Percentiles rank a stretch among this genome's conserved stretches.
phyloP scores from a whole-genome alignment of 805 yeast genomes.

The Lipomyces starkeyi region DNA sequence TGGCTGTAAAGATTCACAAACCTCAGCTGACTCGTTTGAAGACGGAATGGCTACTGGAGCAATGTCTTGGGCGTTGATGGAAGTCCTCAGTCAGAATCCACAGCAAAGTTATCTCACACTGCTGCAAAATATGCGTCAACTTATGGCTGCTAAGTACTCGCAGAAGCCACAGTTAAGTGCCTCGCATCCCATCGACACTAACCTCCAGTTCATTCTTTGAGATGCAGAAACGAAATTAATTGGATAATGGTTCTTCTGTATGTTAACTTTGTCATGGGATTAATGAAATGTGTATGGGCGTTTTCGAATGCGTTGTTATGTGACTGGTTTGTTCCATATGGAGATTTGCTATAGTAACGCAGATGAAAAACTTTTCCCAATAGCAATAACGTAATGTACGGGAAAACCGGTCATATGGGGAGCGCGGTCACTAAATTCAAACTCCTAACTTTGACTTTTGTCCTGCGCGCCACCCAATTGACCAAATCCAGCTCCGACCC shows the following conservation, averaged over 20 bases:
- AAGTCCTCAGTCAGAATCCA: conserved; percentile 64
- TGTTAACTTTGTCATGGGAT: background rate
- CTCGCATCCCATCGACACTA: conserved; percentile 79
- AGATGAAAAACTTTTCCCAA: background rate
- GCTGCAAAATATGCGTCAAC: conserved; percentile 70
- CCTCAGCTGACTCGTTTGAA: conserved; percentile 80
- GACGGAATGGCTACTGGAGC: conserved; percentile 81
- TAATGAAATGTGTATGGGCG: background rate
- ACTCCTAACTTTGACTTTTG: no score
- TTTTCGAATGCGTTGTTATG: background rate
- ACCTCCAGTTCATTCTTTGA: conserved; percentile 57
- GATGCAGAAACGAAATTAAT: background rate
- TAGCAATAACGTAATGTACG: no score
- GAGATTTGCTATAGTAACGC: background rate
- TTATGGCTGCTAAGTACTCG: conserved; percentile 65
- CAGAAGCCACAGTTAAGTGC: conserved; percentile 85
- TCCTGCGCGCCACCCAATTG: no score
- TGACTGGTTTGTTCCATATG: background rate
- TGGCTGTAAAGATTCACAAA: conserved; percentile 85
- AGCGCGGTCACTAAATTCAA: no score
- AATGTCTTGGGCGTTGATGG: conserved; percentile 78
- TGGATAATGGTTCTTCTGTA: background rate
- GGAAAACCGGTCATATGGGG: no score
- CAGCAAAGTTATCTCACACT: conserved; percentile 72
- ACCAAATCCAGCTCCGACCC: no score